Conservation (phyloP, 768 basidiomycete species). For the Russula ochroleuca region DNA sequence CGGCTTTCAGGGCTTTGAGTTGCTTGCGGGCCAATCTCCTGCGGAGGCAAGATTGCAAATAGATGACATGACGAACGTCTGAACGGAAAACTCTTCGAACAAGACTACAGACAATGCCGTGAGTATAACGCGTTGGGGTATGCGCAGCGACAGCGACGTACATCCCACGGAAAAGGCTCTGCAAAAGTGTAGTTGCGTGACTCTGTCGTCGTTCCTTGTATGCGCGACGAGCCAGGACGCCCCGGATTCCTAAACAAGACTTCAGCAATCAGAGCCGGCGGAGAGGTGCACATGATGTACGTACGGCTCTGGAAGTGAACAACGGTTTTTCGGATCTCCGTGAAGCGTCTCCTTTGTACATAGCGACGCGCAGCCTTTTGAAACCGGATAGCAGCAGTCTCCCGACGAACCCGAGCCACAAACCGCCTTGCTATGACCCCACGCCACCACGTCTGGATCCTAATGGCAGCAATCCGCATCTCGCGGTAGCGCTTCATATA, state of each 20-base stretch:
- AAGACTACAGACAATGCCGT: slow-evolving; percentile 38
- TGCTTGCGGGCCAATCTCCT: slow-evolving; percentile 83
- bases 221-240: slow-evolving; percentile 58
- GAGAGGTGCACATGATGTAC: slow-evolving; percentile 36
- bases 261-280: slow-evolving; percentile 15
- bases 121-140: slow-evolving; percentile 4
- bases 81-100: slow-evolving; percentile 49
- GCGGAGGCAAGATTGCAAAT: slow-evolving; percentile 88
- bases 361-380: slow-evolving; percentile 71
- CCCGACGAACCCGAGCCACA: slow-evolving; percentile 64
- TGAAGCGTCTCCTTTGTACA: slow-evolving; percentile 67
- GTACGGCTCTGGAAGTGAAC: slow-evolving; percentile 79
- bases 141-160: slow-evolving; percentile 44
- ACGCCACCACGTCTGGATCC: slow-evolving; percentile 93
- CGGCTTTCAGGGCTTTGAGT: slow-evolving; percentile 75
- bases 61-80: slow-evolving; percentile 71
- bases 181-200: slow-evolving; percentile 67
- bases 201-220: slow-evolving; percentile 53
- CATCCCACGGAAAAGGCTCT: slow-evolving; percentile 86
- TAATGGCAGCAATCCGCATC: slow-evolving; percentile 70
- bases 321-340: slow-evolving; percentile 56
- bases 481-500: slow-evolving; percentile 75
- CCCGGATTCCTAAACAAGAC: slow-evolving; percentile 58
- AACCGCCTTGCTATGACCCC: slow-evolving; percentile 72
- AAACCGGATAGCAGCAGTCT: slow-evolving; percentile 69